These are phyloP conservation scores for Xylariaceae sp. DNA, from an alignment of 2,329 filamentous ascomycete genomes.

Conservation along the genomic window DNA sequence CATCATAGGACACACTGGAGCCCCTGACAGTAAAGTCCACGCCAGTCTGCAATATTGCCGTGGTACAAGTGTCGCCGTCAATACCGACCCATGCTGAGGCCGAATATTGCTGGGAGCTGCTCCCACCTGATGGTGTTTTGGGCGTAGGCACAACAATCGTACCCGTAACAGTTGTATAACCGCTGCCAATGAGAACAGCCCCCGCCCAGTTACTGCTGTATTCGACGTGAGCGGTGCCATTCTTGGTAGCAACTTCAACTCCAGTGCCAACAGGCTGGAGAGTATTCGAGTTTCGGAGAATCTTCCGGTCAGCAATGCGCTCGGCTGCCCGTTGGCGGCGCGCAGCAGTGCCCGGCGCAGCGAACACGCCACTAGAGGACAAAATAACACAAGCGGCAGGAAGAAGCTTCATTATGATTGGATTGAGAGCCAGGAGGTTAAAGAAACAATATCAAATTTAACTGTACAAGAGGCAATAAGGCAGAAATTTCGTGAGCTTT, in stretches of 20 bases:
- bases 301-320: slow-evolving; percentile 30
- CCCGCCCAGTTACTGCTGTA: slow-evolving; percentile 64
- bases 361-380: slow-evolving; percentile 45
- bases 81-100: slow-evolving; percentile 64
- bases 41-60: slow-evolving; percentile 60
- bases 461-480: not conserved
- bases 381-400: slow-evolving; percentile 41
- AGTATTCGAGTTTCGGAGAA: slow-evolving; percentile 26
- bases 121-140: slow-evolving; percentile 42
- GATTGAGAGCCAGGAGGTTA: not conserved
- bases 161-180: slow-evolving; percentile 56
- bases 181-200: slow-evolving; percentile 54
- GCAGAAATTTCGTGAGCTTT: not conserved
- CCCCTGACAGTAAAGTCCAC: slow-evolving; percentile 56
- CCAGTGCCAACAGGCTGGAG: slow-evolving; percentile 37
- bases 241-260: slow-evolving; percentile 31
- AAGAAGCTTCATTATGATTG: slow-evolving; percentile 53
- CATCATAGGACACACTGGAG: slow-evolving; percentile 49
- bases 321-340: slow-evolving; percentile 41
- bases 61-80: slow-evolving; percentile 59
- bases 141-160: slow-evolving; percentile 57
- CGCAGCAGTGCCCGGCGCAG: slow-evolving; percentile 48
- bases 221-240: slow-evolving; percentile 45
- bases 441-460: not conserved
- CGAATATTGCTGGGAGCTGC: slow-evolving; percentile 43